Base-by-base conservation (phyloP, 2,329 filamentous ascomycete genomes). In the Penicillium sp. region DNA sequence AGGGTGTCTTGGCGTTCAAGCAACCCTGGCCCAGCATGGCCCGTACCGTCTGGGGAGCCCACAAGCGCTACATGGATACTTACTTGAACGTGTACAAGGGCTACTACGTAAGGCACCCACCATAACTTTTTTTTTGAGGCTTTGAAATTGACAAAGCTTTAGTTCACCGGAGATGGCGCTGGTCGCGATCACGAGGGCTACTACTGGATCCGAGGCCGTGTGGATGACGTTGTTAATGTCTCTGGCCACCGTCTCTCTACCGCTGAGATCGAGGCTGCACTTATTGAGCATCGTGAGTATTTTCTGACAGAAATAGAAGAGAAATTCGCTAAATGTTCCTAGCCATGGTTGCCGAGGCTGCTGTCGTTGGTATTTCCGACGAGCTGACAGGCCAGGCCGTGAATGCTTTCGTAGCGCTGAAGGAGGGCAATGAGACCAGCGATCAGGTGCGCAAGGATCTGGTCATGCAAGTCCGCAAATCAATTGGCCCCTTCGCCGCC, bases 121-220 rank as follows among this genome's bases (percentile, higher is more conserved):
- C 6, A 11, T 20, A 15, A 4, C 4, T 27, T 9, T 3, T 7
- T 7, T 20, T 14, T 12, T 11, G 6, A 31, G n/a, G 25, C 9
- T 1, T 1, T 29, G 25, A 40, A 35, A 25, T 12, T 29, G 14
- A 45, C 35, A 11, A 6, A 37, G n/a, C 41, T 48, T 35, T 61
- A 79, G 77, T 80, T 80, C 70, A 80, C 77, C 49, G 79, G 78
- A 57, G 94, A 99, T 72, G 94, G 94, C 71, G 94, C 94, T 53
- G 94, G 90, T 57, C 90, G 94, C 71, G 94, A 99, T 74, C 89
- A 96, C 77, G 94, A 99, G 69, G 94, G 94, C 54, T 99, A 97
- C 82, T 99, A 97, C 85, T 99, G 94, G 94, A 99, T 99, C 74
- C 90, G 94, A 60, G 94, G 94, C 63, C 92, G 94, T 75, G 94